phyloP scores from a whole-genome alignment of 2,329 filamentous ascomycete genomes.

The Alternaria conjuncta region DNA sequence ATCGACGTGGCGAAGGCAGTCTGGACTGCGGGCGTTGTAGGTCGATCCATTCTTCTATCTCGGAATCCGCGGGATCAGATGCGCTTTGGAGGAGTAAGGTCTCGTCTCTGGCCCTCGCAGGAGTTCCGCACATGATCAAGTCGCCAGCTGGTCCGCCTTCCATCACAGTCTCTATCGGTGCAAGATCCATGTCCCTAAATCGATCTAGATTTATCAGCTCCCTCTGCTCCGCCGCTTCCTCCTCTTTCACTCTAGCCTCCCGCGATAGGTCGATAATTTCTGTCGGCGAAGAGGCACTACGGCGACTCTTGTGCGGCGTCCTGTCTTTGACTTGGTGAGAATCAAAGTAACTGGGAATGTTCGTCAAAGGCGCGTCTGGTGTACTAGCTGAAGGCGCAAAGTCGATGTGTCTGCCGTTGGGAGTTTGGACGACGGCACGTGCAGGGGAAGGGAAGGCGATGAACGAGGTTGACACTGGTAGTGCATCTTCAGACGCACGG shows the following conservation, averaged over 20 bases:
- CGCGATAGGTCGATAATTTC: constrained; percentile 25
- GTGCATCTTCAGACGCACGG: background rate
- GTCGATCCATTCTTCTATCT: background rate
- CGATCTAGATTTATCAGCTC: constrained; percentile 10
- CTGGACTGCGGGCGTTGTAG: background rate
- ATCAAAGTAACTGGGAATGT: constrained; percentile 27
- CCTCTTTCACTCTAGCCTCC: constrained; percentile 14
- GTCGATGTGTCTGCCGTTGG: constrained; percentile 8
- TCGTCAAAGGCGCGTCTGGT: constrained; percentile 23
- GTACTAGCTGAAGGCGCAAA: constrained; percentile 6
- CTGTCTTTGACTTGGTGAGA: constrained; percentile 18
- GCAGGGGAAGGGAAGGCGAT: background rate
- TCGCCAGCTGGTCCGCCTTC: constrained; percentile 18
- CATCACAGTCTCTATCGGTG: constrained; percentile 28
- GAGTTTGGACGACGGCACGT: background rate
- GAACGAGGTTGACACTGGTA: background rate
- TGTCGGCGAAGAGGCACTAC: constrained; percentile 29
- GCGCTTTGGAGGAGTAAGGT: background rate
- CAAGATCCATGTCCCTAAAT: constrained; percentile 29
- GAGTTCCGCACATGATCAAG: constrained; percentile 18
- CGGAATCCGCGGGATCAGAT: background rate
- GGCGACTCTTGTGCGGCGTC: constrained; percentile 19
- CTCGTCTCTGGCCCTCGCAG: background rate
- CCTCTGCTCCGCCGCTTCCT: constrained; percentile 7
- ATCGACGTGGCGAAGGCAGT: background rate